Evolutionary conservation across 23 red algal genomes (phyloP).

Genomic region (Chondrus crispus): DNA sequence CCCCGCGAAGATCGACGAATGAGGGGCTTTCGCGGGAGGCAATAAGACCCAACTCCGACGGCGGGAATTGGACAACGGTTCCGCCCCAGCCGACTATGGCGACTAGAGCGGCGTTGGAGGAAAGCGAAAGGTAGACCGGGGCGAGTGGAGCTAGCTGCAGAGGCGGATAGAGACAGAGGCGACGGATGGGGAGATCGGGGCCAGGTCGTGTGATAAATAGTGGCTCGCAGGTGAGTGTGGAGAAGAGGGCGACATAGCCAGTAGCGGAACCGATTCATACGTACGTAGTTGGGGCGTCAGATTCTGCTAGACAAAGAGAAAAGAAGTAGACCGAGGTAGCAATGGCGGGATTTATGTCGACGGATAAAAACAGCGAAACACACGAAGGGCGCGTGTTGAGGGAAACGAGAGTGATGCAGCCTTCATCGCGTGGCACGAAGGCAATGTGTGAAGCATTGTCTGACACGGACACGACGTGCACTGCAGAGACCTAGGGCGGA

Average conservation of each 20-base stretch:
- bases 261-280: too few species aligned
- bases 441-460: conserved; percentile 43
- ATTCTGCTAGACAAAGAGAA: too few species aligned
- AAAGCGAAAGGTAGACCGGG: too few species aligned
- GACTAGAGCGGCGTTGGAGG: conserved; percentile 35
- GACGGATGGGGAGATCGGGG: conserved; percentile 22
- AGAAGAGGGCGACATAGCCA: too few species aligned
- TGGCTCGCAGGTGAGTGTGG: too few species aligned
- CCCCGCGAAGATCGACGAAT: conserved; percentile 11
- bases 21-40: neutral
- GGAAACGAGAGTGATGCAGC: conserved; percentile 10
- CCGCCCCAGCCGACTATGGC: conserved; percentile 34
- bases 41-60: conserved; percentile 6
- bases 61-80: conserved; percentile 44
- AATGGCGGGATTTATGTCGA: too few species aligned
- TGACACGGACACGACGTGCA: conserved; percentile 30
- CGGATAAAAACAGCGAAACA: too few species aligned
- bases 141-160: neutral
- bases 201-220: conserved; percentile 16
- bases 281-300: too few species aligned
- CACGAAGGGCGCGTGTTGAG: too few species aligned
- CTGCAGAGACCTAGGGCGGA: conserved; percentile 31
- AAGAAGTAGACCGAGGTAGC: too few species aligned
- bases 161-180: conserved; percentile 25
- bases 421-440: conserved; percentile 35